phyloP scores from a whole-genome alignment of 257 asterid species.

The Capsicum pubescens region DNA sequence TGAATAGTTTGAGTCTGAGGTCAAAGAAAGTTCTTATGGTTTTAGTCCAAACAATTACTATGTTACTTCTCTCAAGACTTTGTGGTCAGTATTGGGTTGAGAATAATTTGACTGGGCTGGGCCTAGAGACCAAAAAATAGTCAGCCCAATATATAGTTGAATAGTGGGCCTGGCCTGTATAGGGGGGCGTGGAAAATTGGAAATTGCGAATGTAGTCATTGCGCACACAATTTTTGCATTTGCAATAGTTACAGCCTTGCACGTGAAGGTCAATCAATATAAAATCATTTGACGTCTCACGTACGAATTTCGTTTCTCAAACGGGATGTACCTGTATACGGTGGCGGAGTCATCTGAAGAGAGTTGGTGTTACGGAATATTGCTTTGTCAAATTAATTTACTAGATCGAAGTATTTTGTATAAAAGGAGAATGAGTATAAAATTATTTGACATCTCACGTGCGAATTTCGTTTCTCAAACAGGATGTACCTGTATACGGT shows the following conservation, averaged over 20 bases:
- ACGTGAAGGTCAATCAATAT: neutral
- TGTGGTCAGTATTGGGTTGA: neutral
- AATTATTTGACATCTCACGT: too few species aligned
- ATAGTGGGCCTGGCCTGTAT: neutral
- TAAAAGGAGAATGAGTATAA: too few species aligned
- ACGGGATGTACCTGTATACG: neutral
- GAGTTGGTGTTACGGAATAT: neutral
- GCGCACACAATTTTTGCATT: neutral
- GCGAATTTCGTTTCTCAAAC: too few species aligned
- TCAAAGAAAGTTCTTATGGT: neutral
- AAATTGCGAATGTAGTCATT: neutral
- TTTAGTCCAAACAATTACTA: neutral
- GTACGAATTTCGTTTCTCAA: neutral
- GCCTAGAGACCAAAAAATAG: neutral
- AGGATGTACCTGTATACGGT: too few species aligned
- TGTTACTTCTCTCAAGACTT: neutral
- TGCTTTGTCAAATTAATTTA: neutral
- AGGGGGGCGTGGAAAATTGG: neutral
- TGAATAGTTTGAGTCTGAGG: too few species aligned
- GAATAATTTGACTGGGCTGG: neutral
- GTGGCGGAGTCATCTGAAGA: accelerated
- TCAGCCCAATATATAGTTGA: neutral
- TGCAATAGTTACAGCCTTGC: neutral
- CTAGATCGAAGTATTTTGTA: too few species aligned
- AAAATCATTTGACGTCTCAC: neutral